Evolutionary conservation across 2,329 filamentous ascomycete species (phyloP), one percentile per base, ranked within the genome.

Genomic region (Stagonosporopsis rhizophila): DNA sequence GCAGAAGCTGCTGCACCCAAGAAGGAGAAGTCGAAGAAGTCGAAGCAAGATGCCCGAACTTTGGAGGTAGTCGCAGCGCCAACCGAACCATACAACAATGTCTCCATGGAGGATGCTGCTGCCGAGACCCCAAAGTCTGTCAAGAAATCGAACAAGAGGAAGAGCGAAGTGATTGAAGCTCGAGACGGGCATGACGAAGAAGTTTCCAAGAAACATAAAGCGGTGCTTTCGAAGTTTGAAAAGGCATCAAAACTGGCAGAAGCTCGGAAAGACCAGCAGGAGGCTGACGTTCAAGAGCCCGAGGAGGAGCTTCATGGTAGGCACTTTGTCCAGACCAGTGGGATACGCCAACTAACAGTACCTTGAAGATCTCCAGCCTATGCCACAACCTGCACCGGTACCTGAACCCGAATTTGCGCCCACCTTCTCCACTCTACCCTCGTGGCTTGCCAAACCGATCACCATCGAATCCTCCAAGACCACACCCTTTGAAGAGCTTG

Each of bases 361-460:
- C 12, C 1, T 25, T 35, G 14, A 30, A 47, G 91, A 91, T 20
- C 81, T 98, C 0, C 87, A 89, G 52, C 92, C 92, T 6, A 80
- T 96, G 19, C 92, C 92, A 7, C 92, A 96, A 65, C 92, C 91
- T 12, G 83, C 84, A 28, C 85, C 84, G 0, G 81, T 86, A 1
- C 78, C 82, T 1, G 83, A 87, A 41, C 78, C 83, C 27, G 79
- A 80, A 1, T 82, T 84, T 46, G 82, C 83, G 49, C 86, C 89
- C 2, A 83, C 84, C n/a, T 92, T 91, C 74, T 88, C 92, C 27
- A 89, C 90, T 1, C 80, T 96, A 2, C 94, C 94, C 0, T 65
- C 81, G 2, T 98, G 94, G 94, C 81, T 97, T 12, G 86, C 89
- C 5, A 83, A 87, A 12, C 92, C 93, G 0, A 83, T 89, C n/a